phyloP scores from a whole-genome alignment of 192 early-diverging fungal genomes.

The Mortierella alpina region DNA sequence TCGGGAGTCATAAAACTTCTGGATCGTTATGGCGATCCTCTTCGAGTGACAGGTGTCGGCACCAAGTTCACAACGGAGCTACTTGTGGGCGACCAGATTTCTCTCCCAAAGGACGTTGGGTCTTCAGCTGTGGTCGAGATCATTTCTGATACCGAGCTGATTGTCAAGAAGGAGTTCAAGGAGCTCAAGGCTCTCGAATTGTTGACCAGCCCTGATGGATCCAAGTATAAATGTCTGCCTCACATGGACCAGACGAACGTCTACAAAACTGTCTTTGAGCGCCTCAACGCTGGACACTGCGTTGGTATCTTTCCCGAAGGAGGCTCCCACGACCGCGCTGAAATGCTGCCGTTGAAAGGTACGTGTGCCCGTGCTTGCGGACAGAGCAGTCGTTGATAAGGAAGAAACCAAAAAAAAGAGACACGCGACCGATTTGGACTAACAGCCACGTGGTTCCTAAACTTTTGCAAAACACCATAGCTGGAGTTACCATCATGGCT shows the following conservation, averaged over 20 bases:
- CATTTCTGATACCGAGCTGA: conserved; percentile 84
- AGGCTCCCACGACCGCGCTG: conserved; percentile 95
- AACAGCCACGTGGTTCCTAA: background rate
- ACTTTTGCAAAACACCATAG: conserved; percentile 33
- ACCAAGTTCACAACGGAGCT: conserved; percentile 79
- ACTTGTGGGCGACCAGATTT: conserved; percentile 69
- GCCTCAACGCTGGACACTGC: conserved; percentile 76
- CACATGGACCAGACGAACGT: conserved; percentile 92
- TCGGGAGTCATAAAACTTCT: conserved; percentile 75
- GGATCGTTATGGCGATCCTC: conserved; percentile 74
- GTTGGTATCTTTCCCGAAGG: conserved; percentile 99
- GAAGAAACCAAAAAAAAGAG: too few species aligned
- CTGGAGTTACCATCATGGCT: conserved; percentile 86
- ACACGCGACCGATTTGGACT: too few species aligned
- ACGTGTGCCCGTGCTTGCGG: background rate
- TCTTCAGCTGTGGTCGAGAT: conserved; percentile 79
- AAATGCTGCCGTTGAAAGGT: conserved; percentile 96
- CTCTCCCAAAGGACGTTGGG: conserved; percentile 70
- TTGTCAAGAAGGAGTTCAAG: conserved; percentile 81
- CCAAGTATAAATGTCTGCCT: conserved; percentile 75
- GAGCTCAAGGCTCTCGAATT: conserved; percentile 72
- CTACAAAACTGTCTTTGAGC: conserved; percentile 85
- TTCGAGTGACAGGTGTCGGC: conserved; percentile 72
- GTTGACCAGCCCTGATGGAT: conserved; percentile 68
- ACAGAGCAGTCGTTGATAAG: too few species aligned